Conservation (phyloP, 306 rosid species). For the Trifolium fragiferum region DNA sequence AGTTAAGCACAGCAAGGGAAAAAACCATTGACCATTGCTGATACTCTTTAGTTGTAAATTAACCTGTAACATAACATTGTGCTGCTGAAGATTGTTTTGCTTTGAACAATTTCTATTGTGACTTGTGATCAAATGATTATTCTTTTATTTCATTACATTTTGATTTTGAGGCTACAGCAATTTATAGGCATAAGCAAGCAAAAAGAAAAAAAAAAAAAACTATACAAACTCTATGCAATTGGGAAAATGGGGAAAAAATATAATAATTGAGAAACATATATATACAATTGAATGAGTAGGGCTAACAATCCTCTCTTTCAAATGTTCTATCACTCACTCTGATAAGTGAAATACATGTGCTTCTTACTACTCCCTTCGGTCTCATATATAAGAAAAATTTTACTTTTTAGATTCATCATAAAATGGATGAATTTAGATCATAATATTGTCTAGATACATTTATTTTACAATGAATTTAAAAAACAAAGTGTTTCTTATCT, state of each 20-base stretch:
- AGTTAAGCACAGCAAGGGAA: neutral
- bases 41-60: too few species aligned
- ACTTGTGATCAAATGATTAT: constrained; percentile 14
- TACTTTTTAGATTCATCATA: too few species aligned
- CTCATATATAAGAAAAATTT: too few species aligned
- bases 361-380: too few species aligned
- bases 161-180: constrained; percentile 15
- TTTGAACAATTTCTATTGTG: constrained; percentile 7
- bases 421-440: too few species aligned
- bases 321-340: too few species aligned
- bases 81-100: neutral
- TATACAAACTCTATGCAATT: neutral
- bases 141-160: constrained; percentile 37
- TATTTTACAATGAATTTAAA: too few species aligned
- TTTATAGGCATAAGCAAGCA: neutral
- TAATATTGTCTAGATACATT: too few species aligned
- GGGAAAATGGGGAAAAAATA: neutral
- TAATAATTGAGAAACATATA: neutral
- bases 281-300: too few species aligned
- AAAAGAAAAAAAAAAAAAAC: neutral
- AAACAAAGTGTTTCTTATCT: too few species aligned
- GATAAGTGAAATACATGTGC: too few species aligned
- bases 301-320: too few species aligned
- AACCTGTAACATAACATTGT: neutral
- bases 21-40: neutral